These are phyloP conservation scores for Lolium multiflorum DNA, from an alignment of 176 grass and related monocot species.

Conservation along the genomic window DNA sequence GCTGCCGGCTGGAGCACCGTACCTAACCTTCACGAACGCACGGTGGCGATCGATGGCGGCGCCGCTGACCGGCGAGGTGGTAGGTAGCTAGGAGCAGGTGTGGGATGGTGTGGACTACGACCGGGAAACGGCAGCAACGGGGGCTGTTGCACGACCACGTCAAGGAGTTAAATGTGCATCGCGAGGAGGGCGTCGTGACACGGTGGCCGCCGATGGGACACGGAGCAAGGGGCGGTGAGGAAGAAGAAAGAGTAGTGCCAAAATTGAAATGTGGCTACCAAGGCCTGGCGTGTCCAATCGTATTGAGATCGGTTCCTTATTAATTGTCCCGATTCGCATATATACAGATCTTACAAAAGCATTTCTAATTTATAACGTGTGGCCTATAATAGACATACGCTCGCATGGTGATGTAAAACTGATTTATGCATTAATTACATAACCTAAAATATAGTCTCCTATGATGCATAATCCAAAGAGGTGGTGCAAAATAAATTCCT, in stretches of 20 bases:
- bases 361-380: no score
- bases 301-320: no score
- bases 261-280: not conserved
- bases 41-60: not conserved
- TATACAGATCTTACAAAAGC: no score
- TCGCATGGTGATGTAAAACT: no score
- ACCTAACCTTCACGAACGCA: not conserved
- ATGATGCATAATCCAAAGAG: no score
- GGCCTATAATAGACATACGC: no score
- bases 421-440: no score
- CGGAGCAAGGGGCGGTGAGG: not conserved
- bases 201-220: not conserved
- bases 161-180: not conserved
- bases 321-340: no score
- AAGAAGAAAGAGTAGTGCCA: no score
- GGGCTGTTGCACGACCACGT: not conserved
- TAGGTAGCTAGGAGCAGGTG: not conserved
- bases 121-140: not conserved
- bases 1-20: not conserved
- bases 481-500: no score
- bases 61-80: not conserved
- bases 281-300: not conserved
- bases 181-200: not conserved
- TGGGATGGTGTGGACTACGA: not conserved
- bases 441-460: no score